Percentiles rank a stretch among this genome's conserved stretches.
Conservation (phyloP, 225 moss, liverwort and hornwort genomes). For the Neckera pumila region DNA sequence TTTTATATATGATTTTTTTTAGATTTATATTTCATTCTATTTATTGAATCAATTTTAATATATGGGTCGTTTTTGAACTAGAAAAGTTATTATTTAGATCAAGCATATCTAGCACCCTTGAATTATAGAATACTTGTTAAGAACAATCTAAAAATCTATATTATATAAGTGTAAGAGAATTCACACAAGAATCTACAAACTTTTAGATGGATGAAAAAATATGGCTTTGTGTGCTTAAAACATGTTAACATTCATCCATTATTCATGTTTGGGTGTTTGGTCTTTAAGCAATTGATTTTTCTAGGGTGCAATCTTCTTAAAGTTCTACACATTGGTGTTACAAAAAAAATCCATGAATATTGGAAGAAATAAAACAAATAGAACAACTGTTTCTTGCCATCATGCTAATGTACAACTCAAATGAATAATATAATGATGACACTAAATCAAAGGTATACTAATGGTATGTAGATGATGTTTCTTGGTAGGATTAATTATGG, state of each 20-base stretch:
- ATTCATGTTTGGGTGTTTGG: not conserved
- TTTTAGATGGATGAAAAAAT: not conserved
- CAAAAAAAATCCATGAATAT: not conserved
- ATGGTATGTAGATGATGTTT: not conserved
- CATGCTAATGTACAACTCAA: not conserved
- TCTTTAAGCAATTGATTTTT: not conserved
- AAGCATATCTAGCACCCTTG: no score
- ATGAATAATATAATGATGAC: no score
- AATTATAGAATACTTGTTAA: not conserved
- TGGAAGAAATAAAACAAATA: not conserved
- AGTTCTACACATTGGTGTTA: no score
- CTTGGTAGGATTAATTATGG: not conserved
- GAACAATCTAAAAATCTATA: fast-evolving
- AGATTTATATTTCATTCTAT: not conserved
- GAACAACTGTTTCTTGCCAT: not conserved
- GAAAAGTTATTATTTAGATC: not conserved
- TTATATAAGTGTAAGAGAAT: not conserved
- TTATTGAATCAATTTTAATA: no score
- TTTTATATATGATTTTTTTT: not conserved
- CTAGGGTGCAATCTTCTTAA: not conserved
- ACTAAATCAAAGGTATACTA: not conserved
- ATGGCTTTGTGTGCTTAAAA: not conserved
- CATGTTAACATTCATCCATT: not conserved
- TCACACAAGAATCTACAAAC: not conserved
- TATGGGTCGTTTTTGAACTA: not conserved